Percentiles rank a stretch among this genome's conserved stretches.
phyloP scores from a whole-genome alignment of 1,284 basidiomycete species.

The Fomitiporia mediterranea region DNA sequence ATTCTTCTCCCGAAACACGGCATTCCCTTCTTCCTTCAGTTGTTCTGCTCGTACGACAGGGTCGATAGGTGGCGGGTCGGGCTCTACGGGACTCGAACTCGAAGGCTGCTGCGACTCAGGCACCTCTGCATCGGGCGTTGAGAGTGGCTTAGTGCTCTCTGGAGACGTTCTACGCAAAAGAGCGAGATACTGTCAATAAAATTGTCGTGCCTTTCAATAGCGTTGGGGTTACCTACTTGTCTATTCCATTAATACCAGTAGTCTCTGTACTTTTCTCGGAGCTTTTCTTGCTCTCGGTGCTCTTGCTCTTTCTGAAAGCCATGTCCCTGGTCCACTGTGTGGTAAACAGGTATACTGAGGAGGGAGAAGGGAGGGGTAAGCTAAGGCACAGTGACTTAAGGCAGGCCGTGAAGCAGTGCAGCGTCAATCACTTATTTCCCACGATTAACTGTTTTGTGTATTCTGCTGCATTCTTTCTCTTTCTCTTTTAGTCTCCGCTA shows the following conservation, averaged over 20 bases:
- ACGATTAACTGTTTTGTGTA: background rate
- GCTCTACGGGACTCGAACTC: conserved; percentile 22
- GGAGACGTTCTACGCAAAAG: conserved; percentile 18
- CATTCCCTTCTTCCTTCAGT: conserved; percentile 70
- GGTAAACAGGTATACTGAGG: conserved; percentile 21
- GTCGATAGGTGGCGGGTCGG: conserved; percentile 23
- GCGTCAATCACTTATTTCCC: too few species aligned
- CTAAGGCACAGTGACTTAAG: background rate
- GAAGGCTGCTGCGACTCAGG: background rate
- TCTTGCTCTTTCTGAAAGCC: too few species aligned
- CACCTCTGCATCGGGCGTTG: background rate
- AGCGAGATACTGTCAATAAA: background rate
- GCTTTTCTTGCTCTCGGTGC: conserved; percentile 31
- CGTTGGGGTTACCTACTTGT: conserved; percentile 11
- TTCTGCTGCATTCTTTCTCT: too few species aligned
- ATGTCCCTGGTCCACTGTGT: too few species aligned
- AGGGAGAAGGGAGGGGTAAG: background rate
- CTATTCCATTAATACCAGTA: conserved; percentile 20
- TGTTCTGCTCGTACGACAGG: conserved; percentile 46
- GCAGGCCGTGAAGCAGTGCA: too few species aligned
- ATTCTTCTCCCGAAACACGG: conserved; percentile 61
- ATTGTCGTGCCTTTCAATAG: background rate
- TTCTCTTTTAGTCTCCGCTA: too few species aligned
- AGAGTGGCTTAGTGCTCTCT: conserved; percentile 12
- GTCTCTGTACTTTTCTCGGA: conserved; percentile 23